Evolutionary conservation across 768 basidiomycete species (phyloP), one percentile per base, ranked within the genome.

Genomic region (Xerocomellus chrysenteron): DNA sequence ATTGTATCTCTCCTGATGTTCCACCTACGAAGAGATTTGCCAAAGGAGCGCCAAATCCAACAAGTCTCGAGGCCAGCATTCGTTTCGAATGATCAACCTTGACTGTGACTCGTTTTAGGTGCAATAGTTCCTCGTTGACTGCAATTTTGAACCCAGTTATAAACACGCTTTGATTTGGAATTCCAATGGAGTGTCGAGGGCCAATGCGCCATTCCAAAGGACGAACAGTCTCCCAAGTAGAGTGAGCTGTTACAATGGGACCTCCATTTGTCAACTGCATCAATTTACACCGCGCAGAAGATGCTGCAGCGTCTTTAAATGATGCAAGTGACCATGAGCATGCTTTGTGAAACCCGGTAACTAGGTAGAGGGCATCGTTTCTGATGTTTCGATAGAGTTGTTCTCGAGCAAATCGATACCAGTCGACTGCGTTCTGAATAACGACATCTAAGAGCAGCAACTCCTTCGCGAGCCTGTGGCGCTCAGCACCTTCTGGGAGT

Each of bases 141-240:
- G 47, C 28, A 21, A 56, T 50, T 30, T 51, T 64, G 39, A 56
- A 66, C 7, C 52, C 60, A 2, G 32, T 48, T 16, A 64, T 48
- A 26, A 62, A 66, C n/a, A 61, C 32, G 8, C 36, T 47, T 41
- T 65, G 57, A 26, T 65, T 59, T 41, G 12, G 12, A 8, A 37
- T 28, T 6, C 11, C 30, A 11, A 3, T 14, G 1, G 42, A 17
- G 13, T 33, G 12, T 11, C 42, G 47, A 21, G 57, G 55, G 5
- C 39, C 44, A n/a, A 26, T 11, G 13, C 50, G 50, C 3, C 30
- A 33, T 4, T 41, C 17, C 13, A 40, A 17, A 24, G 49, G n/a
- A 19, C 21, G 17, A 19, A 36, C 35, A 32, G 26, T 17, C 24
- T 24, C 28, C 50, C 58, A 55, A 5, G 55, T 47, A 28, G 39